Evolutionary conservation across 306 rosid genomes (phyloP).

Genomic region (Cajanus cajan): DNA sequence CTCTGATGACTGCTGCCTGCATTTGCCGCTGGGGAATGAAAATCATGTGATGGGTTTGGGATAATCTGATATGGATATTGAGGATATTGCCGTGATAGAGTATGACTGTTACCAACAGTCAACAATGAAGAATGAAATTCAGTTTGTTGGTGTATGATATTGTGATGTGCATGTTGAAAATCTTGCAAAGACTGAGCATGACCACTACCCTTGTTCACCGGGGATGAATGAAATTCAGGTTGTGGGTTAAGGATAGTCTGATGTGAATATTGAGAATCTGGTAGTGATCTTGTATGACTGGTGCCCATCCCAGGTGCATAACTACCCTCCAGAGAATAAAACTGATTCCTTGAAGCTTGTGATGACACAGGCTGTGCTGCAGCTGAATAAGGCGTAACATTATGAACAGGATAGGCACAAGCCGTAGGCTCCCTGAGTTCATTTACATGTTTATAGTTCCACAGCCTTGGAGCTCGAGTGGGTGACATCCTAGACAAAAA

Average conservation of each 20-base stretch:
- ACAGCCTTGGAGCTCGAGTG: conserved; percentile 13
- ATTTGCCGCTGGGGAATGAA: conserved; percentile 6
- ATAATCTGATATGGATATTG: conserved; percentile 16
- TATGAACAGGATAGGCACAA: conserved; percentile 1
- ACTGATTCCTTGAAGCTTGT: conserved; percentile 31
- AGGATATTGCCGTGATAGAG: conserved; percentile 19
- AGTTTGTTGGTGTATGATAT: conserved; percentile 14
- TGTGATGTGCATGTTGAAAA: conserved; percentile 17
- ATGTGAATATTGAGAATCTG: conserved; percentile 18
- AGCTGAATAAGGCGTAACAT: conserved; percentile 4
- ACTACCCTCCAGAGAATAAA: conserved; percentile 26
- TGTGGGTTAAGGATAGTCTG: conserved; percentile 2
- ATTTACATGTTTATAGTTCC: conserved; percentile 25
- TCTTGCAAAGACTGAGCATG: conserved; percentile 3
- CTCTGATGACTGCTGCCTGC: not conserved
- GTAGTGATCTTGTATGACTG: not conserved
- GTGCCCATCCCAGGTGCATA: conserved; percentile 8
- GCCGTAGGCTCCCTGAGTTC: conserved; percentile 4
- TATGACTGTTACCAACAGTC: not conserved
- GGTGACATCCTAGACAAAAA: conserved; percentile 22
- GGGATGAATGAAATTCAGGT: conserved; percentile 17
- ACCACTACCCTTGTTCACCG: not conserved
- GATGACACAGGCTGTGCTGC: conserved; percentile 21
- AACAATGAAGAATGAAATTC: conserved; percentile 6
- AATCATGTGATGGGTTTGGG: conserved; percentile 10